These are phyloP conservation scores for Capronia coronata DNA, from an alignment of 2,329 filamentous ascomycete genomes.

Conservation along the genomic window DNA sequence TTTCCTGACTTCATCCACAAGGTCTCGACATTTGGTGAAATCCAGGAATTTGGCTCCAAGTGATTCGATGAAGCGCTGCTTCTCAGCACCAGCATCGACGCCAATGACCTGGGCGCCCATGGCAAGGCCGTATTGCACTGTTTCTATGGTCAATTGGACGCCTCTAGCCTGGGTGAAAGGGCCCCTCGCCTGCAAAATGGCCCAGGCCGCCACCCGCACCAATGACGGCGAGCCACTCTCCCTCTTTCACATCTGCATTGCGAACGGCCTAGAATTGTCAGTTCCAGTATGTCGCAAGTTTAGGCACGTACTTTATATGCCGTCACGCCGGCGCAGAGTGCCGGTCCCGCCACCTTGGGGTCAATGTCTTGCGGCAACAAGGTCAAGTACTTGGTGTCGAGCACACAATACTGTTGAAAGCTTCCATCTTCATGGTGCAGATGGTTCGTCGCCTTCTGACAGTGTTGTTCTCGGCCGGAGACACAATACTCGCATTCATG, in stretches of 20 bases:
- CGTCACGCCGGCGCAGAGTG: slow-evolving; percentile 42
- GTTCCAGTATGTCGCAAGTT: not conserved
- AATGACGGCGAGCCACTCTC: slow-evolving; percentile 41
- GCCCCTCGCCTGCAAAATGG: slow-evolving; percentile 38
- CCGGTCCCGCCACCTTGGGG: slow-evolving; percentile 38
- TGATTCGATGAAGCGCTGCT: slow-evolving; percentile 36
- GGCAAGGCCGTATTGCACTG: slow-evolving; percentile 42
- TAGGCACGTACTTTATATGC: slow-evolving; percentile 37
- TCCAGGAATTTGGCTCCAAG: slow-evolving; percentile 42
- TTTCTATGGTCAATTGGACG: not conserved
- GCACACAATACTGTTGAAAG: slow-evolving; percentile 42
- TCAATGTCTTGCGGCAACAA: slow-evolving; percentile 41
- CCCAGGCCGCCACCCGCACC: slow-evolving; percentile 44
- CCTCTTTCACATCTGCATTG: slow-evolving; percentile 37
- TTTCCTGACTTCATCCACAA: slow-evolving; percentile 32
- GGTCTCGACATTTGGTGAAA: slow-evolving; percentile 33
- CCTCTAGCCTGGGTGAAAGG: not conserved
- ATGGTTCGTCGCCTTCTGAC: slow-evolving; percentile 40
- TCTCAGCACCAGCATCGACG: slow-evolving; percentile 37
- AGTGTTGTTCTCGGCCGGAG: slow-evolving; percentile 39
- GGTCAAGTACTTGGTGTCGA: slow-evolving; percentile 42
- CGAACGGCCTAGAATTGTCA: slow-evolving; percentile 34
- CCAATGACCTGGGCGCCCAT: slow-evolving; percentile 40
- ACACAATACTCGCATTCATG: slow-evolving; percentile 41
- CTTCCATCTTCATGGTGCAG: slow-evolving; percentile 43